Evolutionary conservation across 2,329 filamentous ascomycete genomes (phyloP), one percentile per base, ranked within the genome.

Genomic region (Colletotrichum spinosum): DNA sequence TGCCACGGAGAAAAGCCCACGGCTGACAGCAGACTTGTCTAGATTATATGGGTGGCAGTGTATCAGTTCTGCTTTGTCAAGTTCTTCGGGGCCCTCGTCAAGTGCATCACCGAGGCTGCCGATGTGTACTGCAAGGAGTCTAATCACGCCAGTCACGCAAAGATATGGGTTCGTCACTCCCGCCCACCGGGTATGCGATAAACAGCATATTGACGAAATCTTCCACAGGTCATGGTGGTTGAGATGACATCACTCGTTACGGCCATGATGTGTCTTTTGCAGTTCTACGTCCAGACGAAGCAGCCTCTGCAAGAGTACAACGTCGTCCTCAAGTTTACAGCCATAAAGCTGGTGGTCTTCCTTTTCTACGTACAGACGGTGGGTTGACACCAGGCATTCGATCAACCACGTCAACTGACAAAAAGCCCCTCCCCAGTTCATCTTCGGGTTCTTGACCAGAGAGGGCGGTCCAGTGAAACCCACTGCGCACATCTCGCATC

Each of bases 111-210:
- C 2, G 59, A 57, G 3, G 53, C 53, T 0, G 33, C 42, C 0
- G 59, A 62, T 2, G 46, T 57, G 15, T 62, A 62, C 46, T 57
- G 59, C 3, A 25, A 57, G 2, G 59, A 62, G 38, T 62, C 59
- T 4, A 62, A 39, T 8, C n/a, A 39, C 12, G 42, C 59, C 4
- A 52, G 53, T 1, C 59, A 62, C 35, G 53, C 53, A 0, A 62
- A 46, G 8, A 45, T 62, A 1, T 51, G 59, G 59, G 59, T 56
- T 9, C 0, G 33, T 17, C 4, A 2, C 10, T 34, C 12, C 17
- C 12, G 25, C 0, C 25, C 25, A 34, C 44, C 0, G 10, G 2
- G 12, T 50, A 10, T 33, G 49, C 34, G 2, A 6, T 42, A 0
- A 5, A 55, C 17, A 6, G 3, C 8, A 9, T 8, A 2, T 1